Conservation (phyloP, 331 rosid genomes). For the Dryas integrifolia region DNA sequence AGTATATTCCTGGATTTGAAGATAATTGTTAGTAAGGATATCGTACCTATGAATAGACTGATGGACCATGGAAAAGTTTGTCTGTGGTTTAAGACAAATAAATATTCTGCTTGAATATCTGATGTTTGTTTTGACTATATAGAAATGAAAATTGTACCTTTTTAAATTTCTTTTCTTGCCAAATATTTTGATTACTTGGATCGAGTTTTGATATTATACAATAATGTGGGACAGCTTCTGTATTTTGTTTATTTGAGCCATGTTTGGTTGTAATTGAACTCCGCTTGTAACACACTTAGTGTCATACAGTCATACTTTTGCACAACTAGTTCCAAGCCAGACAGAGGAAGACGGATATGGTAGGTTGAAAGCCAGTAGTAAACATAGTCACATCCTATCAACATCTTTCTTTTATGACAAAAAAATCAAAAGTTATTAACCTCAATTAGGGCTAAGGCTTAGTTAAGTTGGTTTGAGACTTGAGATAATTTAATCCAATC, state of each 20-base stretch:
- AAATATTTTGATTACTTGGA: background rate
- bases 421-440: background rate
- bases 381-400: background rate
- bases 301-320: background rate
- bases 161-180: background rate
- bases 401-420: constrained; percentile 1
- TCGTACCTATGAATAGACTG: constrained; percentile 9
- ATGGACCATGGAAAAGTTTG: background rate
- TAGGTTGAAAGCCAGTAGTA: constrained; percentile 7
- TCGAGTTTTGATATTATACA: background rate
- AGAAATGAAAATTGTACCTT: background rate
- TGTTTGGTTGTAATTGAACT: constrained; percentile 6
- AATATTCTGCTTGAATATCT: background rate
- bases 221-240: background rate
- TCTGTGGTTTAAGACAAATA: background rate
- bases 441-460: constrained; percentile 7
- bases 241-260: background rate
- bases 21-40: constrained; percentile 8
- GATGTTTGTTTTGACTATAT: background rate
- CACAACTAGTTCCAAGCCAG: background rate
- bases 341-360: background rate
- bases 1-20: constrained; percentile 23
- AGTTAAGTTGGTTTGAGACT: background rate
- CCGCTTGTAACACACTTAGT: too few relatives aligned
- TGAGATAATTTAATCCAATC: background rate